Evolutionary conservation across 495 filamentous ascomycete genomes (phyloP), one percentile per base, ranked within the genome.

Genomic region (Xanthoparmelia taractica): DNA sequence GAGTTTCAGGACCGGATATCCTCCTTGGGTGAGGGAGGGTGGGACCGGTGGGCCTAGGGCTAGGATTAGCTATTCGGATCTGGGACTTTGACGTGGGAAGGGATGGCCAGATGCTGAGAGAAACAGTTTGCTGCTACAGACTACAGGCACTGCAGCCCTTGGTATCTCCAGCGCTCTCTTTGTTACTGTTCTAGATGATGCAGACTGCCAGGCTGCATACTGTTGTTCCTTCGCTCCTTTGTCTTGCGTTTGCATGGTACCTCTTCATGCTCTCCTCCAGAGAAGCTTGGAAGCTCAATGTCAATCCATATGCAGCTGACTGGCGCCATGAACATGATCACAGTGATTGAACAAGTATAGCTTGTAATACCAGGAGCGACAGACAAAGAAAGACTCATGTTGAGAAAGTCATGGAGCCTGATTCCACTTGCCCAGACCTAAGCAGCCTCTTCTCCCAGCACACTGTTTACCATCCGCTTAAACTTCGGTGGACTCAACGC

Each of bases 181-280:
- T 54, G 27, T 20, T 2, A 54, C 50, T 11, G 15, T 54, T 54
- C 50, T 23, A 34, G 50, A 54, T 20, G 50, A 54, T 54, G 50
- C 50, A 34, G 50, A 54, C 50, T 33, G 50, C 50, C 50, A 54
- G 15, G 50, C 50, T 33, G 50, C 50, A 33, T 33, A 33, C 29
- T 4, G 15, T 20, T 54, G 50, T 33, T 33, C 29, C 20, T 33
- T 33, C 20, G 17, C 7, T 54, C 29, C 2, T 54, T 54, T 54
- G 50, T 54, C 33, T 5, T 33, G 50, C 50, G 29, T 54, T 33
- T 54, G 29, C 50, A 33, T 33, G 50, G 50, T 33, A n/a, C 27
- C 29, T 33, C 33, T 29, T 33, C 2, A 8, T 33, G 48, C 25
- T 52, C 29, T 54, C 29, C 29, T 33, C 15, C 50, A 33, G 50